Evolutionary conservation across 257 asterid genomes (phyloP), one percentile per base, ranked within the genome.

Genomic region (Catharanthus roseus): DNA sequence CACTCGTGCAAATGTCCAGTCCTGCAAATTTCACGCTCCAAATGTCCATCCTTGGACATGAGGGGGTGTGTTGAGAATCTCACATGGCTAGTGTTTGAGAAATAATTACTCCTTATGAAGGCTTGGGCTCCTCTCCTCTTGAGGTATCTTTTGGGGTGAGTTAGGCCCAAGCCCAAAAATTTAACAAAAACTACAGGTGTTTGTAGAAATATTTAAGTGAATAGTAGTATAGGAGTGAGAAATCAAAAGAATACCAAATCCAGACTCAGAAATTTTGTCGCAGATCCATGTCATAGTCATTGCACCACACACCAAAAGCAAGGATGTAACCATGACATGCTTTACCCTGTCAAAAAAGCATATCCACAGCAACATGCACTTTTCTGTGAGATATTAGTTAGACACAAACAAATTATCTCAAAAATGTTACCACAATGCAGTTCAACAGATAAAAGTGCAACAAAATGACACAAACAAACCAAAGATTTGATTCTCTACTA

Each of bases 271-370:
- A 77, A 95, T 95, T 81, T 84, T 85, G 82, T 95, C 99, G 47
- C 93, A 91, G 41, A 95, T 95, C 97, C 97, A 89, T 63, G 92
- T 86, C 85, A 84, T 85, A 71, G 97, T 89, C 96, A 95, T 91
- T 34, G 97, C 99, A 79, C 99, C 99, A 74, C 89, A 88, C 64
- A 88, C 99, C 87, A 95, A 78, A 72, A 84, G 84, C 45, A 75
- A 85, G 38, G 95, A 80, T 69, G 99, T 91, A 82, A 87, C 67
- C 85, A 88, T 71, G 80, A 91, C 95, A 74, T 95, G 99, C 75
- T 88, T 95, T 74, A 85, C 86, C 89, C 99, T 95, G 89, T 82
- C 56, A 78, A 45, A 68, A 3, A 64, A 13, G 56, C 38, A 58
- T 23, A 77, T 53, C 23, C 31, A 13, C 56, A 55, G 54, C 19